Evolutionary conservation across 163 green algal genomes (phyloP).

Genomic region (Coccomyxa subellipsoidea): DNA sequence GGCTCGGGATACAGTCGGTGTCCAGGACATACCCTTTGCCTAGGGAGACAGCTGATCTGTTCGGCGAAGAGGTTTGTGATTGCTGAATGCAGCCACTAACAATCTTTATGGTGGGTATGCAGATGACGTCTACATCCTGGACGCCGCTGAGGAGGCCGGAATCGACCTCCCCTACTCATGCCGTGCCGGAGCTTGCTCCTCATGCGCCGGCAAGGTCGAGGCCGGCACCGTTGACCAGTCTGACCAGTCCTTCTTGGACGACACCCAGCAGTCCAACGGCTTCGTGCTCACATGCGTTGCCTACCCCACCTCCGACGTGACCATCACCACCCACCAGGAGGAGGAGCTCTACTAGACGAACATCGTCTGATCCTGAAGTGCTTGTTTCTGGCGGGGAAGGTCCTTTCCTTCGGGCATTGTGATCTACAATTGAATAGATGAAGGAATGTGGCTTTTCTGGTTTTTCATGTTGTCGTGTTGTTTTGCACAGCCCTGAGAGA

Average conservation of each 20-base stretch:
- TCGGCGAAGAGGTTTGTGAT: no score
- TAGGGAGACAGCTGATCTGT: no score
- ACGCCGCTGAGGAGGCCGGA: slow-evolving; percentile 64
- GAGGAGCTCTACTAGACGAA: slow-evolving; percentile 38
- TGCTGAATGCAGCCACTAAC: no score
- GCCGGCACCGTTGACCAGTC: slow-evolving; percentile 73
- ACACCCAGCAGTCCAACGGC: slow-evolving; percentile 76
- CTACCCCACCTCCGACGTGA: slow-evolving; percentile 76
- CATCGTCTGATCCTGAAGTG: neutral
- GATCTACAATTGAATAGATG: no score
- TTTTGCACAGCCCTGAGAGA: neutral
- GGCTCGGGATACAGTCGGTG: no score
- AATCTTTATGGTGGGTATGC: neutral
- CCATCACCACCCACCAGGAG: slow-evolving; percentile 78
- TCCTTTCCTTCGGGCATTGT: no score
- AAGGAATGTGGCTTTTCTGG: neutral
- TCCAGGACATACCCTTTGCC: no score
- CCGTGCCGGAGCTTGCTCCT: slow-evolving; percentile 66
- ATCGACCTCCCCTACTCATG: slow-evolving; percentile 67
- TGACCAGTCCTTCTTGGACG: slow-evolving; percentile 85
- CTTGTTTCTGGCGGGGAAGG: no score
- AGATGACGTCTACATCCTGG: slow-evolving; percentile 63
- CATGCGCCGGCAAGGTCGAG: slow-evolving; percentile 50
- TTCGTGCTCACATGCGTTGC: slow-evolving; percentile 87
- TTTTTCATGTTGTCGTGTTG: neutral